Conservation (phyloP, 306 rosid species). For the Phaseolus lunatus region DNA sequence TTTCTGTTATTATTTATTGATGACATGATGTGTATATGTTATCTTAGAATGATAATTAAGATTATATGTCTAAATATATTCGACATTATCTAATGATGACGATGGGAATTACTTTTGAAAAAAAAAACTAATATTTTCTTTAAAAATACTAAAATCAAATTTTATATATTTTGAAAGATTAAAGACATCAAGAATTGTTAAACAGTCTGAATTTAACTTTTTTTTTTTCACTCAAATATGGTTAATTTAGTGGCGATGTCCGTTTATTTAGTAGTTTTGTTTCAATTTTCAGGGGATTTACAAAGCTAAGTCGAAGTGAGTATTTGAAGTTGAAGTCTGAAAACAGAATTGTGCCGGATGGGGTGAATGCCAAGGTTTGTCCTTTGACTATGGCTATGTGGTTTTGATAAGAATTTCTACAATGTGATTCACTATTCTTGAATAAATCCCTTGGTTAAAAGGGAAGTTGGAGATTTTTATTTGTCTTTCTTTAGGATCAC, state of each 20-base stretch:
- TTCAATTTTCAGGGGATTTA: constrained; percentile 74
- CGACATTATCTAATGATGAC: no score
- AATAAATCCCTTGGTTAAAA: neutral
- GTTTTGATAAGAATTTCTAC: neutral
- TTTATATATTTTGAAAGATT: no score
- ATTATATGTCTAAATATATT: no score
- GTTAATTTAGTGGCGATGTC: neutral
- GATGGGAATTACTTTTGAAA: no score
- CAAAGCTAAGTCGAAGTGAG: constrained; percentile 68
- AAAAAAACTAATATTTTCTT: no score
- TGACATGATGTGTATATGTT: no score
- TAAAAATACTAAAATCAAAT: no score
- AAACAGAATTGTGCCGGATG: constrained; percentile 71
- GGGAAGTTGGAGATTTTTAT: neutral
- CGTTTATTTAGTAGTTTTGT: neutral
- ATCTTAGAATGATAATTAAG: no score
- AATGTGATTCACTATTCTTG: neutral
- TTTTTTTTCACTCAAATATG: no score
- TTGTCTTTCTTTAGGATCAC: neutral
- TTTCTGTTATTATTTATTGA: no score
- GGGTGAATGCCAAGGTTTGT: constrained; percentile 85
- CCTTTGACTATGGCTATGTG: neutral
- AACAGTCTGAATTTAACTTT: no score
- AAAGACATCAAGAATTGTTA: no score
- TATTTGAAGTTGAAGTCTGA: constrained; percentile 71